Evolutionary conservation across 2,329 filamentous ascomycete species (phyloP), one percentile per base, ranked within the genome.

Genomic region (Pseudogymnoascus sp.): DNA sequence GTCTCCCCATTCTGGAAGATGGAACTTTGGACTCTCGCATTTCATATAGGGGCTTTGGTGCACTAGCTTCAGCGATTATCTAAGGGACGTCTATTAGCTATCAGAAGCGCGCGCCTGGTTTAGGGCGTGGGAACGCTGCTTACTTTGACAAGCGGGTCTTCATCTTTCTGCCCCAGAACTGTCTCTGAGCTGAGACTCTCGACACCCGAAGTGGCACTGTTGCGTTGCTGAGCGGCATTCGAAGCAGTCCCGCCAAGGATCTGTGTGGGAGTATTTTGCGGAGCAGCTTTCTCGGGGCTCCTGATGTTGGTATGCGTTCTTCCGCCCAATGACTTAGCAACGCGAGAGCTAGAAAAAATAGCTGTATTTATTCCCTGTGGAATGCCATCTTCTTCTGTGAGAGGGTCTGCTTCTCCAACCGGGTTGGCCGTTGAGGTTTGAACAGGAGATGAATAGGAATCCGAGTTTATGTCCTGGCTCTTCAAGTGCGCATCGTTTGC

Each of bases 11-110:
- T 3, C 94, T 86, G 6, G 92, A 91, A 0, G 94, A 90, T 1
- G 94, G 94, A 0, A 99, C 92, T 65, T 86, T 87, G 8, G 94
- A 99, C 71, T 97, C 93, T 62, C 88, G 83, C 72, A 99, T 85
- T 64, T 88, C 80, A 71, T 95, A 91, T 3, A 73, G 66, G 9
- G 74, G 69, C 33, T 70, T 63, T 60, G 71, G 66, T 29, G 71
- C 63, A 29, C 61, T 38, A n/a, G 64, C 55, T 65, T 69, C 60
- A 6, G 42, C 38, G 65, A 67, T 61, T 65, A 58, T 61, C 69
- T 64, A 63, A 63, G 12, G 66, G 35, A 61, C 71, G 39, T 67
- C 76, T 78, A 75, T 81, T 72, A 80, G 79, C 10, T 27, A 55
- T 51, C 9, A 21, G 27, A 55, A 9, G 10, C 8, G 9, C 4